Evolutionary conservation across 345 rosid genomes (phyloP), one percentile per base, ranked within the genome.

Genomic region (Brassica cretica): DNA sequence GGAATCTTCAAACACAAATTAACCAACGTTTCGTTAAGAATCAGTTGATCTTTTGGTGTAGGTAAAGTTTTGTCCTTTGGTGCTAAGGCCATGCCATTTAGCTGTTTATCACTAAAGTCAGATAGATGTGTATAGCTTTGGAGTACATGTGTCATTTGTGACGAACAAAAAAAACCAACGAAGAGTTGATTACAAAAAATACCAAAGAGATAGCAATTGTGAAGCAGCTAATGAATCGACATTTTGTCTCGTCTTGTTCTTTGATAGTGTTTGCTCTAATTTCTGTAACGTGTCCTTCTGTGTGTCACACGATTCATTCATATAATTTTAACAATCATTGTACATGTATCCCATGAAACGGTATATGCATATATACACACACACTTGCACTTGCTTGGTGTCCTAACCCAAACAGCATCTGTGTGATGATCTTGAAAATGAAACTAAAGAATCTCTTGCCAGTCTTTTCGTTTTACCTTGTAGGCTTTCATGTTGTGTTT

Each of bases 381-480:
- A 37, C 41, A 37, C 41, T 37, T 37, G 41, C 41, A 37, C 41
- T 37, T 37, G 41, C 10, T 37, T 37, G 41, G 41, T 37, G 16
- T 46, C 53, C 53, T 46, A 14, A 46, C 16, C 53, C 53, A 46
- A 46, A 46, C 15, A 46, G 14, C 53, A 46, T 3, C 53, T 12
- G 11, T 29, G 14, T 49, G 41, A 46, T 51, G 33, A 51, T 74
- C 64, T 19, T 30, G 9, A 51, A 74, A 74, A 74, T 74, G 71
- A 8, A 64, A 32, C 5, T 30, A 32, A 74, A 64, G 71, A 18
- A 4, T 63, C 62, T 46, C 33, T 29, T 73, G 2, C 51, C 21
- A 7, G 1, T 64, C 24, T 64, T 73, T 21, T 64, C 63, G 51
- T 49, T 49, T 73, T 2, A 8, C 25, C 21, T 73, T 33, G 21